phyloP scores from a whole-genome alignment of 2,329 filamentous ascomycete genomes.

The Balansia obtecta region DNA sequence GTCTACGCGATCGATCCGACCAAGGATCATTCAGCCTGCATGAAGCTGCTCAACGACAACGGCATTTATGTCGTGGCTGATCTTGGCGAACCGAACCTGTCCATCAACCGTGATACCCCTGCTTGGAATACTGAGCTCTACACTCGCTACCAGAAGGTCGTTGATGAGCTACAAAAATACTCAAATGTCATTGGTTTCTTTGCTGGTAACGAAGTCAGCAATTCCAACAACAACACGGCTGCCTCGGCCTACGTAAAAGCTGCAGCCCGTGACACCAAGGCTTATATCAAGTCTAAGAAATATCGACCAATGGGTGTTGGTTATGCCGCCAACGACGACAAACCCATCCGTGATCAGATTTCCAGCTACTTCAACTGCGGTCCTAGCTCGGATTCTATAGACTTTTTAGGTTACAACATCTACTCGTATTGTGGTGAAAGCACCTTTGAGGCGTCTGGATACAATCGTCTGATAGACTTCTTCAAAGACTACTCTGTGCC shows the following conservation, averaged over 20 bases:
- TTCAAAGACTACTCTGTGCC: constrained; percentile 85
- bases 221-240: constrained; percentile 74
- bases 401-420: constrained; percentile 99
- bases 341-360: constrained; percentile 66
- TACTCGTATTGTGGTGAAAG: constrained; percentile 97
- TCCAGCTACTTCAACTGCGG: constrained; percentile 95
- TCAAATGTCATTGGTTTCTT: constrained; percentile 95
- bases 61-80: constrained; percentile 96
- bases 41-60: constrained; percentile 67
- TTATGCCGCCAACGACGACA: constrained; percentile 92
- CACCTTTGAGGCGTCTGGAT: constrained; percentile 64
- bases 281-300: constrained; percentile 75
- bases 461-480: constrained; percentile 69
- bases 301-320: constrained; percentile 74
- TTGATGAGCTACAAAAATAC: constrained; percentile 74
- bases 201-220: constrained; percentile 94
- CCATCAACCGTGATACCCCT: constrained; percentile 74
- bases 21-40: constrained; percentile 68
- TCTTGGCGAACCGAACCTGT: constrained; percentile 66
- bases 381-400: constrained; percentile 50
- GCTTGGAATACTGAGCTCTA: constrained; percentile 71
- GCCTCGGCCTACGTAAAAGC: constrained; percentile 96
- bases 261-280: constrained; percentile 90
- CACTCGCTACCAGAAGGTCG: constrained; percentile 68
- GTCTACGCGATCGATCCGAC: constrained; percentile 85